Evolutionary conservation across 192 early-diverging fungal species (phyloP).

Genomic region (Lunasporangiospora selenospora): DNA sequence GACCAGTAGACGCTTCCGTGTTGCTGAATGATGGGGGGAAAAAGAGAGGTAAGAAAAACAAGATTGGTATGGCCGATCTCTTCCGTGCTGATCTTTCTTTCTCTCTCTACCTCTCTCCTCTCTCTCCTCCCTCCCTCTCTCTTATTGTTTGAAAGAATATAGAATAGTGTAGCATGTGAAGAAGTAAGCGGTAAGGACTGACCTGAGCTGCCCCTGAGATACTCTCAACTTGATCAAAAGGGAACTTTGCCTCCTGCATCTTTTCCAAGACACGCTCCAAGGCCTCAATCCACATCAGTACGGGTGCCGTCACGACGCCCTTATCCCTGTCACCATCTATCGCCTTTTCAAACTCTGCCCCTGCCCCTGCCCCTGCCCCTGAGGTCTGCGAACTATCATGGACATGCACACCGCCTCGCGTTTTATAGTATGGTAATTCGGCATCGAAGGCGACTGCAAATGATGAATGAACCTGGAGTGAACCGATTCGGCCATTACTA

Average conservation of each 20-base stretch:
- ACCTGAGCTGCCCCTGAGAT: slow-evolving; percentile 79
- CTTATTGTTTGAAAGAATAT: background rate
- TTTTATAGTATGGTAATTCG: slow-evolving; percentile 64
- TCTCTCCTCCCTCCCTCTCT: background rate
- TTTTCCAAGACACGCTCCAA: slow-evolving; percentile 65
- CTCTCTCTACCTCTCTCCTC: too few species aligned
- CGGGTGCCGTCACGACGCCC: slow-evolving; percentile 67
- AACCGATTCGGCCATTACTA: slow-evolving; percentile 49
- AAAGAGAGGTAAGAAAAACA: background rate
- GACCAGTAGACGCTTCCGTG: slow-evolving; percentile 88
- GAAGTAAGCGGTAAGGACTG: background rate
- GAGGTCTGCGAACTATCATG: too few species aligned
- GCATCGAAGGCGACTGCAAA: slow-evolving; percentile 66
- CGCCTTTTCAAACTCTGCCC: too few species aligned
- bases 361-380: too few species aligned
- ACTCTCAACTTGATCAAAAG: slow-evolving; percentile 47
- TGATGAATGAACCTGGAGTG: slow-evolving; percentile 23
- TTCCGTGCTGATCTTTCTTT: background rate
- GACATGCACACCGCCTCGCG: slow-evolving; percentile 15
- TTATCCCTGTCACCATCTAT: background rate
- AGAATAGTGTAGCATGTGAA: background rate
- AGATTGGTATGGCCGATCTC: background rate
- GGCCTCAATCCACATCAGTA: slow-evolving; percentile 82
- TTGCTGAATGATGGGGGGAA: slow-evolving; percentile 58
- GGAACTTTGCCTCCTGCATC: slow-evolving; percentile 48